A percentile compares a stretch with the other conserved stretches of the same genome.
Conservation (phyloP, 768 basidiomycete genomes). For the Suillus tomentosus region DNA sequence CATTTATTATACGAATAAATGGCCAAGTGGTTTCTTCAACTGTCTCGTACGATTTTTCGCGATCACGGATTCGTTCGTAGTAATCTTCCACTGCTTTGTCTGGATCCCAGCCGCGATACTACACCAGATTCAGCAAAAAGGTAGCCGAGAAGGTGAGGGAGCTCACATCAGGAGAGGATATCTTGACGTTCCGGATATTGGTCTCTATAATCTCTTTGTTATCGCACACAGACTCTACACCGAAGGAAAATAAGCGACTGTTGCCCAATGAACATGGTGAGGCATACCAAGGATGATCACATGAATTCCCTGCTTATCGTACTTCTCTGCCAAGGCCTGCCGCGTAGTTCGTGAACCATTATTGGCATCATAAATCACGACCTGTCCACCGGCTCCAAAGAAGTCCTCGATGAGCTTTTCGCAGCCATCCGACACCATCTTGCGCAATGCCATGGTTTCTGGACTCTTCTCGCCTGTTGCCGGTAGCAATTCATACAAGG, state of each 20-base stretch:
- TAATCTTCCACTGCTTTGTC: conserved; percentile 93
- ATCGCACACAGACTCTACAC: conserved; percentile 85
- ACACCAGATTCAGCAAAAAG: conserved; percentile 12
- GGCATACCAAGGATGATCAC: conserved; percentile 85
- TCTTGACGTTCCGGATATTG: conserved; percentile 96
- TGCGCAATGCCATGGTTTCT: conserved; percentile 78
- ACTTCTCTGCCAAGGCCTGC: conserved; percentile 77
- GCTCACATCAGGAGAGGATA: conserved; percentile 95
- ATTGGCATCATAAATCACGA: conserved; percentile 98
- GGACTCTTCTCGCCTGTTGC: conserved; percentile 72
- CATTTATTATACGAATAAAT: conserved; percentile 93
- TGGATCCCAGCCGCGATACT: conserved; percentile 94
- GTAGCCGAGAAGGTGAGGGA: neutral
- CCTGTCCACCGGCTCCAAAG: conserved; percentile 86
- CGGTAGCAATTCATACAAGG: conserved; percentile 1
- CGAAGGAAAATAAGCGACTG: conserved; percentile 12
- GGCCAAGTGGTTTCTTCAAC: conserved; percentile 92
- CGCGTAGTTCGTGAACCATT: conserved; percentile 76
- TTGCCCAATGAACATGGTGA: neutral
- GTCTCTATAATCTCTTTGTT: conserved; percentile 90
- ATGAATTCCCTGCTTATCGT: conserved; percentile 84
- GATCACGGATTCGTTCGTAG: conserved; percentile 82
- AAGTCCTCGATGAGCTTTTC: conserved; percentile 89
- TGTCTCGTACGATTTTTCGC: conserved; percentile 87
- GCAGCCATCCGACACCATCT: conserved; percentile 76